These are phyloP conservation scores for Termitomyces sp. DNA, from an alignment of 768 basidiomycete species.

Conservation along the genomic window DNA sequence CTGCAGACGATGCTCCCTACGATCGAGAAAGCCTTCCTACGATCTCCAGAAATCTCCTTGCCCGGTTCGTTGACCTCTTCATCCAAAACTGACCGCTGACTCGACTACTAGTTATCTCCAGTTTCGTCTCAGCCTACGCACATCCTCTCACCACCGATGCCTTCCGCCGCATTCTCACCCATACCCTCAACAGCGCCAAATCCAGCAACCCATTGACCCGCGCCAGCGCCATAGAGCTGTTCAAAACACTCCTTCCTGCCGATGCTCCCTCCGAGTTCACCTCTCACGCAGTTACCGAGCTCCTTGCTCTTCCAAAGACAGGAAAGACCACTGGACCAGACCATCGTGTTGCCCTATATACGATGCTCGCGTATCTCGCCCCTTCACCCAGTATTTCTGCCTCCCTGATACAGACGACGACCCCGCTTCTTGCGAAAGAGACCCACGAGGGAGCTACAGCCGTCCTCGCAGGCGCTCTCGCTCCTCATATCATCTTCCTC, in stretches of 20 bases:
- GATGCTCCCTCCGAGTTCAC: constrained; percentile 32
- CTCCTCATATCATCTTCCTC: constrained; percentile 54
- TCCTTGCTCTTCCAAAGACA: constrained; percentile 69
- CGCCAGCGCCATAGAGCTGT: constrained; percentile 50
- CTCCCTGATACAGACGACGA: constrained; percentile 41
- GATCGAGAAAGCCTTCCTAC: constrained; percentile 76
- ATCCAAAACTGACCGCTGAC: not conserved
- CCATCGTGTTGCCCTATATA: constrained; percentile 77
- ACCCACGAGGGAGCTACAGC: constrained; percentile 64
- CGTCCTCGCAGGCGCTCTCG: constrained; percentile 51
- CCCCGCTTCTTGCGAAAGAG: constrained; percentile 62
- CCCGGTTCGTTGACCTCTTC: constrained; percentile 38
- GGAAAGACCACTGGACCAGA: constrained; percentile 89
- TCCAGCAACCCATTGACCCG: constrained; percentile 68
- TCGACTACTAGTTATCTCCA: constrained; percentile 42
- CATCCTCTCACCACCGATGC: constrained; percentile 43
- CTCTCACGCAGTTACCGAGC: constrained; percentile 53
- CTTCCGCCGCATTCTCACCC: constrained; percentile 54
- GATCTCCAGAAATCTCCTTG: constrained; percentile 79
- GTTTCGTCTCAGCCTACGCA: constrained; percentile 55
- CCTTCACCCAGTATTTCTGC: constrained; percentile 40
- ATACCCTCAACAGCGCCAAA: constrained; percentile 66
- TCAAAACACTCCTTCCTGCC: constrained; percentile 42
- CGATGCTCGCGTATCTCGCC: constrained; percentile 60
- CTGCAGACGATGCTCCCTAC: constrained; percentile 55